A percentile compares a stretch with the other conserved stretches of the same genome.
phyloP scores from a whole-genome alignment of 306 rosid species.

The Sindora glabra region DNA sequence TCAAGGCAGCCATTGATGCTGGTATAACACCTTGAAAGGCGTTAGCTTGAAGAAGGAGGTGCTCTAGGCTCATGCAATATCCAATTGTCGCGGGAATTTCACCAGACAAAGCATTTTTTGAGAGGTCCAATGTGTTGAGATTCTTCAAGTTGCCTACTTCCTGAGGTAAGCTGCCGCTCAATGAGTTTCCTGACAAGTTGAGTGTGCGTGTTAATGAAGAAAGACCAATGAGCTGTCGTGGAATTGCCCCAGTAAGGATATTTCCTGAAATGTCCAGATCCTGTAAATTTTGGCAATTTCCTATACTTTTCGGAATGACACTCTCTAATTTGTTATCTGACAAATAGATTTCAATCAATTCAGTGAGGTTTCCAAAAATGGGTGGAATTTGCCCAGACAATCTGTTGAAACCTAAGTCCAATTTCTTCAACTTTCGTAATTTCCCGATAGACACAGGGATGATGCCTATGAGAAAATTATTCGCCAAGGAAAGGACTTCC shows the following conservation, averaged over 20 bases:
- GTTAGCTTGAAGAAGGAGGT: background rate
- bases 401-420: background rate
- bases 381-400: background rate
- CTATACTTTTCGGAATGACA: background rate
- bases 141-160: too few species aligned
- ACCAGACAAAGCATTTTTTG: too few species aligned
- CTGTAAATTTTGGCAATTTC: background rate
- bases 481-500: background rate
- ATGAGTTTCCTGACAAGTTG: too few species aligned
- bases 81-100: too few species aligned
- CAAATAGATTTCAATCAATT: background rate
- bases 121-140: too few species aligned
- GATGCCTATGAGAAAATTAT: background rate
- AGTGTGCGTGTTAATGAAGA: too few species aligned
- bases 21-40: background rate
- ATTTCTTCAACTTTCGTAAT: background rate
- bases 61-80: too few species aligned
- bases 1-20: background rate
- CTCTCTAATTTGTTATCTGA: background rate
- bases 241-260: too few species aligned
- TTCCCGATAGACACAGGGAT: background rate
- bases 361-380: background rate
- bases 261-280: too few species aligned
- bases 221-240: too few species aligned
- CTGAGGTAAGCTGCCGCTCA: too few species aligned